Conservation (phyloP, 352 stramenopile genomes). For the Peronospora belbahrii region DNA sequence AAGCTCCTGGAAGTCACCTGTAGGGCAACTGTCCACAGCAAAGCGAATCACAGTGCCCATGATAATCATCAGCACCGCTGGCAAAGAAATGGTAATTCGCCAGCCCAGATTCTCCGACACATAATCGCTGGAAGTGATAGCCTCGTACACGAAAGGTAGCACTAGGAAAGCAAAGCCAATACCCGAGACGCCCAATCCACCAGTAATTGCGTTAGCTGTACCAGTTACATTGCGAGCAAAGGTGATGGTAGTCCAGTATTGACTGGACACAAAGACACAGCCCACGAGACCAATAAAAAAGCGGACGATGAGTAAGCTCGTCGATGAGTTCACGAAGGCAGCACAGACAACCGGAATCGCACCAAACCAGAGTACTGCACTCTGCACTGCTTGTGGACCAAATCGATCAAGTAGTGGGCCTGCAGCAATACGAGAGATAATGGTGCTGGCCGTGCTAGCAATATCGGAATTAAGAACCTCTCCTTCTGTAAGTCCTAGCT, state of each 20-base stretch:
- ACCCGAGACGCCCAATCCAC: conserved; percentile 89
- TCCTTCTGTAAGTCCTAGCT: conserved; percentile 81
- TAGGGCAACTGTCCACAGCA: conserved; percentile 85
- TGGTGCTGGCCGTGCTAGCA: conserved; percentile 84
- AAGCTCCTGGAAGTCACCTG: conserved; percentile 89
- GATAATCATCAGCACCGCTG: conserved; percentile 79
- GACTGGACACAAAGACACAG: conserved; percentile 90
- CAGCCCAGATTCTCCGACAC: conserved; percentile 83
- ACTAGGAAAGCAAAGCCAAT: conserved; percentile 79
- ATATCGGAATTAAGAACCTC: conserved; percentile 91
- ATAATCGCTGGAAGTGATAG: conserved; percentile 54
- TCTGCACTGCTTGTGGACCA: conserved; percentile 83
- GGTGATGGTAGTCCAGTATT: conserved; percentile 93
- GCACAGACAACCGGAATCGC: conserved; percentile 83
- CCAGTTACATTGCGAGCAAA: conserved; percentile 92
- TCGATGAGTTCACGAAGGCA: conserved; percentile 79
- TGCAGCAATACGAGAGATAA: conserved; percentile 88
- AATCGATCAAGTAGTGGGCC: conserved; percentile 91
- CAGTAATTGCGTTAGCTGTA: conserved; percentile 89
- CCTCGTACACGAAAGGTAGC: conserved; percentile 38
- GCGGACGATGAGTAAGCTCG: conserved; percentile 74
- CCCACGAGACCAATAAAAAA: conserved; percentile 94
- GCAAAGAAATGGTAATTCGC: conserved; percentile 87
- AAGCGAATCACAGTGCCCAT: conserved; percentile 67
- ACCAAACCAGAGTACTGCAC: conserved; percentile 67